Evolutionary conservation across 371 early-diverging fungal species (phyloP).

Genomic region (Lichtheimia hyalospora): DNA sequence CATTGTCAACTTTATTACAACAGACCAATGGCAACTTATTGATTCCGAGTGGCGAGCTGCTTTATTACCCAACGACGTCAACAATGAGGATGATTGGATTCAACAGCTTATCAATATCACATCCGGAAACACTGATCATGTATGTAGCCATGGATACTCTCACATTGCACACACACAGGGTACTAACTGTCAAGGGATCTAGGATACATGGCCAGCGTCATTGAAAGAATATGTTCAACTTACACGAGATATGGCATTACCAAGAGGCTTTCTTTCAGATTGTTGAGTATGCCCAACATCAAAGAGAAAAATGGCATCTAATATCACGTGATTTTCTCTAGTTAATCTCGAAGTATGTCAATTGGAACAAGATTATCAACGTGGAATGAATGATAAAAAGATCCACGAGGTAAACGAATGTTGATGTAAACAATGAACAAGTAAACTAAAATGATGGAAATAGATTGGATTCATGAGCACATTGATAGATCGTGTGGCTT

Average conservation of each 20-base stretch:
- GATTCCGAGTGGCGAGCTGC: slow-evolving; percentile 50
- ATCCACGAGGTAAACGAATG: slow-evolving; percentile 18
- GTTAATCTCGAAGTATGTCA: background rate
- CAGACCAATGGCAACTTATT: slow-evolving; percentile 45
- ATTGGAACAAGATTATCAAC: slow-evolving; percentile 8
- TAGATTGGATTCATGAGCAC: slow-evolving; percentile 59
- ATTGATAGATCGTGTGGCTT: slow-evolving; percentile 52
- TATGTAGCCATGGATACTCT: background rate
- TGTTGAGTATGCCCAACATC: slow-evolving; percentile 8
- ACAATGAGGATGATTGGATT: slow-evolving; percentile 12
- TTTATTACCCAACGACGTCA: slow-evolving; percentile 7
- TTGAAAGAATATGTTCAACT: slow-evolving; percentile 9
- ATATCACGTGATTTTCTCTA: background rate
- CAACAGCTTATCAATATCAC: slow-evolving; percentile 12
- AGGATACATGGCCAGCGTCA: slow-evolving; percentile 14
- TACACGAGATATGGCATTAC: slow-evolving; percentile 5
- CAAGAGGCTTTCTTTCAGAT: slow-evolving; percentile 6
- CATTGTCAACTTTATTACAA: slow-evolving; percentile 54
- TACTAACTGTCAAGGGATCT: background rate
- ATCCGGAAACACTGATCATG: slow-evolving; percentile 1
- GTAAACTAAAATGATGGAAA: too few species aligned
- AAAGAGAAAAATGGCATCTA: background rate
- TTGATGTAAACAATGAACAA: background rate
- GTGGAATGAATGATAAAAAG: slow-evolving; percentile 26
- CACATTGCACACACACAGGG: background rate